Conservation (phyloP, 345 rosid species). For the Isatis tinctoria region DNA sequence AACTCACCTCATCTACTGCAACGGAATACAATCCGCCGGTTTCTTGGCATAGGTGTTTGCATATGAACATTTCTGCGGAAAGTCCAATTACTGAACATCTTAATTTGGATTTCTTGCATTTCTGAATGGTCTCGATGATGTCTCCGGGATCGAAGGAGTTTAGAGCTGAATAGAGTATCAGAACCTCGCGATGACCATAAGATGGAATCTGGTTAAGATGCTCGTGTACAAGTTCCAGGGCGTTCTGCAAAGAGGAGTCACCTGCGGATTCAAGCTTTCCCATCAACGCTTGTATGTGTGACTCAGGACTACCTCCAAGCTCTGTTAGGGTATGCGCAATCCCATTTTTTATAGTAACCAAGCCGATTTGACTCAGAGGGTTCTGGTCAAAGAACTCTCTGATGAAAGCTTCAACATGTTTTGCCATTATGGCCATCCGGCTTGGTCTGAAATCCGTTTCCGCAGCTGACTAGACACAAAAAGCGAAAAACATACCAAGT, state of each 20-base stretch:
- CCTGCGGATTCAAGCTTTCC: conserved; percentile 77
- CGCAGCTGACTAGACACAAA: conserved; percentile 65
- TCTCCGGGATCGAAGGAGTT: conserved; percentile 95
- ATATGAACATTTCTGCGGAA: conserved; percentile 83
- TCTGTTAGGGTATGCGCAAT: conserved; percentile 75
- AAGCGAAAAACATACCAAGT: not conserved
- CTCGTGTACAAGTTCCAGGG: conserved; percentile 63
- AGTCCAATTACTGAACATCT: conserved; percentile 94
- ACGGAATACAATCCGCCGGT: conserved; percentile 79
- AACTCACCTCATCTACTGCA: conserved; percentile 81
- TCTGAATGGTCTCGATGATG: conserved; percentile 73
- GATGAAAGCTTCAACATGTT: conserved; percentile 70
- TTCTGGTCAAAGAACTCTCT: conserved; percentile 94
- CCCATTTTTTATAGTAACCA: conserved; percentile 76
- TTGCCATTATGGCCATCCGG: conserved; percentile 70
- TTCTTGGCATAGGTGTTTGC: conserved; percentile 90
- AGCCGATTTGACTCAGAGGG: conserved; percentile 83
- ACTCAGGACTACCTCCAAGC: conserved; percentile 95
- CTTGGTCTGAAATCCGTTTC: conserved; percentile 74
- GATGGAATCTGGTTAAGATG: conserved; percentile 77
- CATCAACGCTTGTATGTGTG: conserved; percentile 81
- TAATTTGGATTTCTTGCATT: conserved; percentile 75
- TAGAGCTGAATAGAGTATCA: conserved; percentile 72
- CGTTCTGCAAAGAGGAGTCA: conserved; percentile 86
- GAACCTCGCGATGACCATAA: conserved; percentile 90